Evolutionary conservation across 352 stramenopile genomes (phyloP).

Genomic region (Pythium periplocum): DNA sequence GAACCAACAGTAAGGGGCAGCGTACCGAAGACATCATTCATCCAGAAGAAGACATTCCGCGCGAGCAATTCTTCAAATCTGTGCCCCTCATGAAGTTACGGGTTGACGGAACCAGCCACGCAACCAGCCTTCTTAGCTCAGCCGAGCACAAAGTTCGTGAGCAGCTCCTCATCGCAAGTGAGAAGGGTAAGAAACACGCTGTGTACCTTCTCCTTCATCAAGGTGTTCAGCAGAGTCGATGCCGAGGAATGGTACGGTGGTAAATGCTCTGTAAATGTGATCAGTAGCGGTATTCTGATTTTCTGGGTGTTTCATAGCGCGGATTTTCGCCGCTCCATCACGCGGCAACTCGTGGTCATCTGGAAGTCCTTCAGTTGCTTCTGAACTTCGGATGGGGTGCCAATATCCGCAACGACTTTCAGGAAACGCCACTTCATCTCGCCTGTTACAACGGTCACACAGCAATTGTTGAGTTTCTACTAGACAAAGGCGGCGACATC

Average conservation of each 20-base stretch:
- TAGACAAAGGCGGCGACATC: conserved; percentile 52
- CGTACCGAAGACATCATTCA: too few relatives aligned
- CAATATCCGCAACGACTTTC: conserved; percentile 34
- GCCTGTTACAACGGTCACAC: conserved; percentile 56
- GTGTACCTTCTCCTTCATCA: conserved; percentile 72
- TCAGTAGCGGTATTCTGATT: background rate
- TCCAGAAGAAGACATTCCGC: too few relatives aligned
- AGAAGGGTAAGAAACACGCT: conserved; percentile 61
- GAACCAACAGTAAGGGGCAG: background rate
- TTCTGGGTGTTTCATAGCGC: conserved; percentile 19
- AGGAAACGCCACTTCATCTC: conserved; percentile 69
- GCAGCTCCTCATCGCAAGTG: conserved; percentile 59
- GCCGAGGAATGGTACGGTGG: conserved; percentile 46
- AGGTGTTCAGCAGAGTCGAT: conserved; percentile 44
- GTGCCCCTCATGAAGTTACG: background rate
- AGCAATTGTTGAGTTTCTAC: conserved; percentile 46
- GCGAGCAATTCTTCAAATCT: background rate
- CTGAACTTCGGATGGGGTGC: conserved; percentile 59
- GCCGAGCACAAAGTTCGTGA: conserved; percentile 42
- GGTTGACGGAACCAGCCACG: conserved; percentile 20
- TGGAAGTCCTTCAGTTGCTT: conserved; percentile 59
- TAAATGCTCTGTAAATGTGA: background rate
- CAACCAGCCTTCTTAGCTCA: conserved; percentile 34
- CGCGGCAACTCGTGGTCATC: conserved; percentile 53
- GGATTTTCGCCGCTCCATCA: conserved; percentile 70